Evolutionary conservation across 2,329 filamentous ascomycete genomes (phyloP), one percentile per base, ranked within the genome.

Genomic region (Cercospora sesami): DNA sequence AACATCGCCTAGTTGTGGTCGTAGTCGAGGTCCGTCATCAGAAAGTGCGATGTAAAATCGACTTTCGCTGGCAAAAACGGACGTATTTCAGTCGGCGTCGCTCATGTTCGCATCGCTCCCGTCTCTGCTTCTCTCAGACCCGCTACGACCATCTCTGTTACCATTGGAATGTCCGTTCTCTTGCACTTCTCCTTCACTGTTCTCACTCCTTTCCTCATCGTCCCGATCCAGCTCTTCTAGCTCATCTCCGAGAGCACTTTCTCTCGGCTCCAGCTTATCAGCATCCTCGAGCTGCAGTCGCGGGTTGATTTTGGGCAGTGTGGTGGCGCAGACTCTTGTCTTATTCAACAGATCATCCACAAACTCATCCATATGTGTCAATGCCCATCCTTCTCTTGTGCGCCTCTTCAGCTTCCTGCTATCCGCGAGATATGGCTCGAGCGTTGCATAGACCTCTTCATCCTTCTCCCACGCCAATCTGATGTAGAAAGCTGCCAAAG

Each of bases 401-500:
- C 91, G 86, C 68, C 93, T 84, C 79, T 91, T 89, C 79, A 99
- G 78, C 81, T 98, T 99, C 73, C 95, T 84, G 72, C 87, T 86
- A 78, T 99, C 95, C 69, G 88, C 87, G 61, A 99, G 82, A 66
- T 91, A 89, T 30, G 93, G 92, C 82, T 99, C 95, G 53, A 99
- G 83, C 16, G 87, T 87, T 66, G 81, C 81, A 79, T 94, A 96
- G 4, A 98, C 90, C 63, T 96, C 90, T 74, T 90, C 90, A 66
- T 95, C 90, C 74, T 90, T 90, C 73, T 90, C 86, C 77, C 94
- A 90, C 18, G 95, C 96, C 74, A 99, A 82, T 12, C 95, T 86
- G n/a, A 97, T 87, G 80, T 99, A 98, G 79, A 99, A 98, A 1
- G 90, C 90, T 0, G 94, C 94, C 71, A 99, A 83, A 0, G 92